A percentile compares a stretch with the other conserved stretches of the same genome.
phyloP scores from a whole-genome alignment of 163 green algal genomes.

The Scenedesmus sp. region DNA sequence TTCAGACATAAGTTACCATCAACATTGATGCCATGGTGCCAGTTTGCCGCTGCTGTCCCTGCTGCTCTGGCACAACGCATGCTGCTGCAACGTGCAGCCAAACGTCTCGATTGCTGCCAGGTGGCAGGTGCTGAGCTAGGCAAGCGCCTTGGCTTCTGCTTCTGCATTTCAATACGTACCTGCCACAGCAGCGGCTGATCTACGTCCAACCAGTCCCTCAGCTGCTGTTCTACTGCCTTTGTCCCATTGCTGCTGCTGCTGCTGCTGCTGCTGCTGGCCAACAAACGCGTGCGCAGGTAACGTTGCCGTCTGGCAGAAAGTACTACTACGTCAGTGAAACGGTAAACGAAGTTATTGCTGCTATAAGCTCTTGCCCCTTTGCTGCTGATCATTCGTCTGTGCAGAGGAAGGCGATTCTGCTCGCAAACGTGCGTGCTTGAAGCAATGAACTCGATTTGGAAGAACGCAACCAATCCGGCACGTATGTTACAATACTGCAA shows the following conservation, averaged over 20 bases:
- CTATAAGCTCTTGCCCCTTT: neutral
- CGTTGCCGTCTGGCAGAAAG: neutral
- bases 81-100: neutral
- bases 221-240: constrained; percentile 12
- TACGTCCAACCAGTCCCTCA: constrained; percentile 31
- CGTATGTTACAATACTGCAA: too few relatives aligned
- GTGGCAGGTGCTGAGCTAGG: neutral
- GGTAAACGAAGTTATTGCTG: neutral
- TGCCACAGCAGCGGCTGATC: constrained; percentile 33
- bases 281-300: neutral
- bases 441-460: neutral
- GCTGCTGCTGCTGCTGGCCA: neutral
- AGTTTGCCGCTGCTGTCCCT: neutral
- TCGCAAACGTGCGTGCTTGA: neutral
- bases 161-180: neutral
- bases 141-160: too few relatives aligned
- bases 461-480: neutral
- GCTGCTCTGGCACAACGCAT: neutral
- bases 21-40: too few relatives aligned
- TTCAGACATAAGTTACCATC: too few relatives aligned
- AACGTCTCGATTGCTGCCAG: neutral
- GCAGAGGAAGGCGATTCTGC: neutral
- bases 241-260: neutral
- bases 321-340: neutral
- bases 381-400: constrained; percentile 1